Conservation (phyloP, 129 eudicot species). For the carrot (Daucus carota) region DH1_v3.0 NC_030381.2:3342501-3343000, state of each 20-base stretch:
- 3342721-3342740: background rate
- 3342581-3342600: background rate
- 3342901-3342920: too few species aligned
- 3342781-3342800: background rate
- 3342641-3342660: conserved; percentile 12
- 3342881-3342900: too few species aligned
- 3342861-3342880: too few species aligned
- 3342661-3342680: background rate
- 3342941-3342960: too few species aligned
- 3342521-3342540: background rate
- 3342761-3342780: background rate
- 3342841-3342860: background rate
- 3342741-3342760: background rate
- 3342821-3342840: background rate
- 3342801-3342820: background rate
- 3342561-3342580: background rate
- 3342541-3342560: background rate
- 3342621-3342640: background rate
- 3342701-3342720: background rate
- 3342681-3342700: background rate
- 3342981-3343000: too few species aligned
- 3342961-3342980: too few species aligned
- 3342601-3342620: background rate
- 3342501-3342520: conserved; percentile 1
- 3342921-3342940: too few species aligned